Conservation (phyloP, 2,329 filamentous ascomycete species). For the Plenodomus biglobosus region DNA sequence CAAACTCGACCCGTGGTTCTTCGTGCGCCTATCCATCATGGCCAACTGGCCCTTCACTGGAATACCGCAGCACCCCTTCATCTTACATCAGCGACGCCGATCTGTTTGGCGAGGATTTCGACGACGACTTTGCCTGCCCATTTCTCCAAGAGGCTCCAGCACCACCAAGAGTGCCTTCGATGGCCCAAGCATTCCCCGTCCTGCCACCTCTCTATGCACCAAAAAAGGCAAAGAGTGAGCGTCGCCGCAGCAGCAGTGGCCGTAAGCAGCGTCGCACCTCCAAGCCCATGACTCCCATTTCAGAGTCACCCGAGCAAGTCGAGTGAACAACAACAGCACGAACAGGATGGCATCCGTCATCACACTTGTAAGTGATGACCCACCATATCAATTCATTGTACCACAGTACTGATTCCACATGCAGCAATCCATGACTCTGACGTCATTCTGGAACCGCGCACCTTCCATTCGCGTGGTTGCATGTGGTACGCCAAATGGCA, state of each 20-base stretch:
- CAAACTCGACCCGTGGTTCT: slow-evolving; percentile 34
- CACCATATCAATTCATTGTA: not conserved
- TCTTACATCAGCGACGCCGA: slow-evolving; percentile 48
- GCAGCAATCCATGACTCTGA: slow-evolving; percentile 9
- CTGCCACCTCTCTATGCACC: slow-evolving; percentile 44
- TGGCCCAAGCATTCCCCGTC: slow-evolving; percentile 42
- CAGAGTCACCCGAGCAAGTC: slow-evolving; percentile 43
- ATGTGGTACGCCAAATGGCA: slow-evolving; percentile 2
- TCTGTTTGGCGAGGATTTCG: slow-evolving; percentile 44
- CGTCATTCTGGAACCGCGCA: slow-evolving; percentile 17
- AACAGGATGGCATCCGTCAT: slow-evolving; percentile 1
- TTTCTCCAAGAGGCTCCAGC: slow-evolving; percentile 46
- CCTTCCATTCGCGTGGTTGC: slow-evolving; percentile 7
- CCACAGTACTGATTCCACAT: slow-evolving; percentile 4
- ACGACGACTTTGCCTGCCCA: slow-evolving; percentile 35
- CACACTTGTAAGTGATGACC: not conserved
- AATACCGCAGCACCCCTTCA: slow-evolving; percentile 41
- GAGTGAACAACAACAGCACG: slow-evolving; percentile 33
- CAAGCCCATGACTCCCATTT: slow-evolving; percentile 48
- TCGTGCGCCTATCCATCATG: slow-evolving; percentile 47
- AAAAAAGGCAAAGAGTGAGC: slow-evolving; percentile 46
- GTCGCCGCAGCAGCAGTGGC: slow-evolving; percentile 45
- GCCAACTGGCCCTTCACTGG: slow-evolving; percentile 43
- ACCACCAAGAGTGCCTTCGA: slow-evolving; percentile 42
- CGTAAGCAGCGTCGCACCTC: slow-evolving; percentile 44